A percentile compares a stretch with the other conserved stretches of the same genome.
Evolutionary conservation across 371 early-diverging fungal species (phyloP).

Genomic region (Rhizopus delemar): DNA sequence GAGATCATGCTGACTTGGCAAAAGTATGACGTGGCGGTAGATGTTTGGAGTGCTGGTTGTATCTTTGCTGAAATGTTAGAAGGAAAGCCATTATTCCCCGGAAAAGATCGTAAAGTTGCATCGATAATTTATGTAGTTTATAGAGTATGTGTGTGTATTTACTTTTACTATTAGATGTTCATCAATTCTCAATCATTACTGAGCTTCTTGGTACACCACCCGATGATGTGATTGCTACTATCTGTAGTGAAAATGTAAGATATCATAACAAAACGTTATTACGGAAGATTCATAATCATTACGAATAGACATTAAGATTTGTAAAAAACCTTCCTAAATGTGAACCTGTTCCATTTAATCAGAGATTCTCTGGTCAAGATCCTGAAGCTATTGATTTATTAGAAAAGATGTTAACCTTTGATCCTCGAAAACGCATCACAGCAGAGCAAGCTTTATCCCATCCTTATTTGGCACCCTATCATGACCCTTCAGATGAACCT

Average conservation of each 20-base stretch:
- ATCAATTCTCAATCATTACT: constrained; percentile 94
- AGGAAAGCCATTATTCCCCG: constrained; percentile 96
- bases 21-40: constrained; percentile 96
- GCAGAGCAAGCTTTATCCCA: constrained; percentile 87
- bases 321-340: constrained; percentile 85
- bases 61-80: constrained; percentile 98
- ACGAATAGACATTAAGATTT: constrained; percentile 79
- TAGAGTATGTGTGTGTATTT: not conserved
- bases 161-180: constrained; percentile 59
- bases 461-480: constrained; percentile 88
- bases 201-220: constrained; percentile 93
- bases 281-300: not conserved
- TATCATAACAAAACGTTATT: not conserved
- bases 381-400: constrained; percentile 84
- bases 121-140: not conserved
- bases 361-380: constrained; percentile 54
- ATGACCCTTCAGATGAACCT: constrained; percentile 93
- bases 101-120: constrained; percentile 82
- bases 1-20: constrained; percentile 99
- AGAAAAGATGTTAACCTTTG: constrained; percentile 89
- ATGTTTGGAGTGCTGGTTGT: constrained; percentile 99
- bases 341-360: constrained; percentile 77
- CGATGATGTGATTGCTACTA: constrained; percentile 89
- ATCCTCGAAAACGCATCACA: constrained; percentile 89
- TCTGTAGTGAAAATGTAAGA: constrained; percentile 87